phyloP scores from a whole-genome alignment of 805 yeast genomes.

The Starmera pachycereana region DNA sequence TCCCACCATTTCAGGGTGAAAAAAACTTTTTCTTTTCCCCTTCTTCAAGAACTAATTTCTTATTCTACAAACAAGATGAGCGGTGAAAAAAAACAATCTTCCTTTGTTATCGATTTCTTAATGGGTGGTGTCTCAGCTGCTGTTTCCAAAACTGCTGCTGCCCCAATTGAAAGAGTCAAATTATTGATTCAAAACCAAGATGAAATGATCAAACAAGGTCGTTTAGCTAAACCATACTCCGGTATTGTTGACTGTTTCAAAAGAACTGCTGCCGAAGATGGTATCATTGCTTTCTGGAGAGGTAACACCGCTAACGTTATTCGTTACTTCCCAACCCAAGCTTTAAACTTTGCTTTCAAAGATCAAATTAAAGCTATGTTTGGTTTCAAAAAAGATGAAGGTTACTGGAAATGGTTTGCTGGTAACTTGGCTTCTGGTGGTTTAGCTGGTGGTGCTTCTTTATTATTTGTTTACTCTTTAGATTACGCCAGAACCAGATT shows the following conservation, averaged over 20 bases:
- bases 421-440: constrained; percentile 99
- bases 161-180: constrained; percentile 96
- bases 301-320: constrained; percentile 99
- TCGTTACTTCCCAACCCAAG: constrained; percentile 99
- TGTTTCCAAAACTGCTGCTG: constrained; percentile 95
- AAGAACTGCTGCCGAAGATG: constrained; percentile 92
- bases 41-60: not conserved
- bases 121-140: constrained; percentile 99
- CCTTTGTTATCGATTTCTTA: constrained; percentile 58
- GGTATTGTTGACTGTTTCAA: constrained; percentile 93
- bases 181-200: constrained; percentile 95
- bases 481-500: constrained; percentile 98
- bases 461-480: constrained; percentile 89
- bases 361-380: constrained; percentile 92
- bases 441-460: constrained; percentile 94
- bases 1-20: not conserved
- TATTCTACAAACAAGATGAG: constrained; percentile 10
- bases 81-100: constrained; percentile 28
- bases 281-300: constrained; percentile 93
- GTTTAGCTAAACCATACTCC: constrained; percentile 73
- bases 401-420: constrained; percentile 89
- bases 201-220: constrained; percentile 97
- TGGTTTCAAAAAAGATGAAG: constrained; percentile 94
- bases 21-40: not conserved
- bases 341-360: constrained; percentile 96